Conservation (phyloP, 805 yeast species). For the Wickerhamomyces queroliae region DNA sequence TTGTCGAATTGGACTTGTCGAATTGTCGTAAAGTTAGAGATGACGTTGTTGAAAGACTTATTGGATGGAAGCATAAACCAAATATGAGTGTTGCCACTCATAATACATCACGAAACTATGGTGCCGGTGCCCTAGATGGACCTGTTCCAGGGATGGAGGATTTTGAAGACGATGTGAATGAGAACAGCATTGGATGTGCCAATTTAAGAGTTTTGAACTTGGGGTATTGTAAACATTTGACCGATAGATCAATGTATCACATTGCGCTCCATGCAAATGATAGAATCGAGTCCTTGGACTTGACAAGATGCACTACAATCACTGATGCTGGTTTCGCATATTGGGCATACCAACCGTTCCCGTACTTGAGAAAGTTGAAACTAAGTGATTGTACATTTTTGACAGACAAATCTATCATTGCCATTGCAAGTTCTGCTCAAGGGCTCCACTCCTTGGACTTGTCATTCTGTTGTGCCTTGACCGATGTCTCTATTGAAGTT, state of each 20-base stretch:
- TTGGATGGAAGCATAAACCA: constrained; percentile 41
- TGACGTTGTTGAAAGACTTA: constrained; percentile 61
- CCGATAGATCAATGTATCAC: constrained; percentile 62
- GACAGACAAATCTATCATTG: constrained; percentile 57
- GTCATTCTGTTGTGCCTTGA: constrained; percentile 70
- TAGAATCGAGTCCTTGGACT: constrained; percentile 48
- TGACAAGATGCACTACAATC: constrained; percentile 73
- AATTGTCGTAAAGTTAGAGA: constrained; percentile 73
- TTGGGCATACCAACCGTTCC: constrained; percentile 57
- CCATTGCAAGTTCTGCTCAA: constrained; percentile 57
- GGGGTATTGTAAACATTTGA: constrained; percentile 72
- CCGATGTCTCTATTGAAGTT: constrained; percentile 64
- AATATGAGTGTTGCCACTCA: not conserved
- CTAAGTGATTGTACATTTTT: constrained; percentile 71
- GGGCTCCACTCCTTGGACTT: constrained; percentile 51
- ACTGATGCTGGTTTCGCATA: constrained; percentile 67
- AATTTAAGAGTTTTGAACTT: constrained; percentile 47
- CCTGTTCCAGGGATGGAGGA: constrained; percentile 27
- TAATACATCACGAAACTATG: not conserved
- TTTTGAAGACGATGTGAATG: constrained; percentile 10
- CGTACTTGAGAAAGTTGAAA: constrained; percentile 44
- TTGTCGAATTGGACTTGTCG: constrained; percentile 58
- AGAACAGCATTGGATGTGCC: constrained; percentile 46
- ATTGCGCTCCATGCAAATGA: constrained; percentile 54
- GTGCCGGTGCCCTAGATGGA: constrained; percentile 12